A percentile compares a stretch with the other conserved stretches of the same genome.
phyloP scores from a whole-genome alignment of 1,139 yeast species.

The Candida mesenterica region DNA sequence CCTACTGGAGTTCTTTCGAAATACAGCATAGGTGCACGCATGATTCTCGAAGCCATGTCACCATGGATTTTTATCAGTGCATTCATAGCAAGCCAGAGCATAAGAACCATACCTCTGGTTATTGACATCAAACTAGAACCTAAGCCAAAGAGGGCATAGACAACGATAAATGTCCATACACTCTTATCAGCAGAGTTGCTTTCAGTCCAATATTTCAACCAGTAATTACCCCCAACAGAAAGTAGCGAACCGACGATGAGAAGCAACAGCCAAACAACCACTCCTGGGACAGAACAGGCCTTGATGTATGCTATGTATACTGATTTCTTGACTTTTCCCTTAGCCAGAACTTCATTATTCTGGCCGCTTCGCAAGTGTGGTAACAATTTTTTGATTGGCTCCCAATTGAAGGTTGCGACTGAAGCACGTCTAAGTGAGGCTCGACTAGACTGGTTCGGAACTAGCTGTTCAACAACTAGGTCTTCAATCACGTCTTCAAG shows the following conservation, averaged over 20 bases:
- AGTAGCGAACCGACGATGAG: constrained; percentile 15
- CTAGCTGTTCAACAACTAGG: background rate
- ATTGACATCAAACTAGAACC: constrained; percentile 22
- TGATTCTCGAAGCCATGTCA: constrained; percentile 23
- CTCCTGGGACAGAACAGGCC: constrained; percentile 26
- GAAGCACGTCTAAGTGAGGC: constrained; percentile 23
- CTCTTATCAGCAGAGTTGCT: constrained; percentile 31
- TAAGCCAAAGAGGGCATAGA: constrained; percentile 33
- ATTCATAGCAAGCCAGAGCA: constrained; percentile 21
- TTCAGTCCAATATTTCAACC: constrained; percentile 65
- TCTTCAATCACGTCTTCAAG: constrained; percentile 4
- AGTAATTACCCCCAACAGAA: constrained; percentile 43
- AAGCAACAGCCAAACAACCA: constrained; percentile 14
- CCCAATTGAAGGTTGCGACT: constrained; percentile 33
- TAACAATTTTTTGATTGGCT: constrained; percentile 26
- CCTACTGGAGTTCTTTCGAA: constrained; percentile 34
- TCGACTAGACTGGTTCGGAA: background rate
- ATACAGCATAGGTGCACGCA: constrained; percentile 31
- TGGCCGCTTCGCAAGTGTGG: constrained; percentile 26
- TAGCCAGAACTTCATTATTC: constrained; percentile 25
- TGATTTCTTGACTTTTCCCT: constrained; percentile 27
- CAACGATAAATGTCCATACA: constrained; percentile 21
- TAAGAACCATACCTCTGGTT: constrained; percentile 16
- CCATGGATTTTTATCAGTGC: constrained; percentile 26
- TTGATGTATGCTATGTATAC: constrained; percentile 23